Evolutionary conservation across 805 yeast species (phyloP).

Genomic region (Metschnikowia gelsemii): DNA sequence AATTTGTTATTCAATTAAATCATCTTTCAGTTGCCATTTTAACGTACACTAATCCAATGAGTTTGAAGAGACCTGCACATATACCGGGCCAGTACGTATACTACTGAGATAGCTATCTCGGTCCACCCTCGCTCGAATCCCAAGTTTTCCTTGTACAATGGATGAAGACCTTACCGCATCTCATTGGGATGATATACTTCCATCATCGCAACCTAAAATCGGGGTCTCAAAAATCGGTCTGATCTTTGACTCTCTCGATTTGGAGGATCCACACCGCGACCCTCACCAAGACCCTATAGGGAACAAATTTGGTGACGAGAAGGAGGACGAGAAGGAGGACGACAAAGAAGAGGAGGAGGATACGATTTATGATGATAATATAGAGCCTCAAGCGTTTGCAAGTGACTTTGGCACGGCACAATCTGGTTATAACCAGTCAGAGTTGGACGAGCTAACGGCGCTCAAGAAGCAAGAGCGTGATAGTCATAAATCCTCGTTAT

Average conservation of each 20-base stretch:
- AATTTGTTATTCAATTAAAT: no score
- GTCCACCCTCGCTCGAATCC: not conserved
- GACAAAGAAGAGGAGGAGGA: conserved; percentile 1
- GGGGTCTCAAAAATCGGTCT: conserved; percentile 10
- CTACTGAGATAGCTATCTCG: no score
- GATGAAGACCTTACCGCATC: conserved; percentile 54
- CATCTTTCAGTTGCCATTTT: no score
- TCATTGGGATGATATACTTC: conserved; percentile 60
- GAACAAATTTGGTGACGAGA: conserved; percentile 14
- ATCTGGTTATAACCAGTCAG: conserved; percentile 19
- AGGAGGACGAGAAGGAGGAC: conserved; percentile 15
- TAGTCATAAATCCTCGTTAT: conserved; percentile 24
- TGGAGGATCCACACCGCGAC: conserved; percentile 17
- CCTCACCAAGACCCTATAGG: conserved; percentile 19
- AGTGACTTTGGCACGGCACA: no score
- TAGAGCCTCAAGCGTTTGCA: no score
- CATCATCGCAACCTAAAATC: conserved; percentile 24
- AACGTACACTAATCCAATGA: no score
- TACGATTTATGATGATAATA: not conserved
- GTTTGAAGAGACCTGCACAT: no score
- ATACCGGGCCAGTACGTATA: no score
- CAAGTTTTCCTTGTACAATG: conserved; percentile 26
- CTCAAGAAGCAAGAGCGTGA: conserved; percentile 36
- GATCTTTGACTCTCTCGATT: conserved; percentile 17
- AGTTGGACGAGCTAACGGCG: conserved; percentile 25